These are phyloP conservation scores for Yamadazyma akitaensis DNA, from an alignment of 805 yeast genomes.

Conservation along the genomic window DNA sequence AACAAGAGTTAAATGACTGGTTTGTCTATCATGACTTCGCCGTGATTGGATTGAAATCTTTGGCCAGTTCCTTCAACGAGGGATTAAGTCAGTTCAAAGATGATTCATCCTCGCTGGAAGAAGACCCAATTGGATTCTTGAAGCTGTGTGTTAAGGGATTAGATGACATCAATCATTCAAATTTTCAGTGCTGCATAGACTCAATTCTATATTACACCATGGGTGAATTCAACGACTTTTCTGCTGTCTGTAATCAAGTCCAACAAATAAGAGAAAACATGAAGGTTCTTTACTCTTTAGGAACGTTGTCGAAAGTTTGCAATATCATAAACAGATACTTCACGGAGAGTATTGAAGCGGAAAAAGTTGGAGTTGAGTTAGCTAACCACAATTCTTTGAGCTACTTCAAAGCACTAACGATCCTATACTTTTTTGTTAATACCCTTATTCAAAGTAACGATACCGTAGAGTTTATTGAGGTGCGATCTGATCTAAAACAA, in stretches of 20 bases:
- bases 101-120: not conserved
- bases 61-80: slow-evolving; percentile 1
- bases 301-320: slow-evolving; percentile 1
- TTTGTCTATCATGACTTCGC: slow-evolving; percentile 31
- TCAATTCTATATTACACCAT: slow-evolving; percentile 20
- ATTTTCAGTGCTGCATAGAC: not conserved
- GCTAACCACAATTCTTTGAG: slow-evolving; percentile 3
- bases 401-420: slow-evolving; percentile 29
- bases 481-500: slow-evolving; percentile 22
- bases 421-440: slow-evolving; percentile 33
- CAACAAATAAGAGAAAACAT: slow-evolving; percentile 11
- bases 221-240: slow-evolving; percentile 20
- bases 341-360: not conserved
- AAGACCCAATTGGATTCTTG: not conserved
- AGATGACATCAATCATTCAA: not conserved
- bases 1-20: slow-evolving; percentile 37
- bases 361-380: not conserved
- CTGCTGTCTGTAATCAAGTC: slow-evolving; percentile 16
- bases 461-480: slow-evolving; percentile 3
- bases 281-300: slow-evolving; percentile 10
- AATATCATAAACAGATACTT: not conserved
- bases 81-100: not conserved
- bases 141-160: not conserved
- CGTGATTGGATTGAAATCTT: slow-evolving; percentile 1
- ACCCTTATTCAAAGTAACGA: slow-evolving; percentile 16